These are phyloP conservation scores for Heliamphora pulchella DNA, from an alignment of 179 eudicot species.

Conservation along the genomic window DNA sequence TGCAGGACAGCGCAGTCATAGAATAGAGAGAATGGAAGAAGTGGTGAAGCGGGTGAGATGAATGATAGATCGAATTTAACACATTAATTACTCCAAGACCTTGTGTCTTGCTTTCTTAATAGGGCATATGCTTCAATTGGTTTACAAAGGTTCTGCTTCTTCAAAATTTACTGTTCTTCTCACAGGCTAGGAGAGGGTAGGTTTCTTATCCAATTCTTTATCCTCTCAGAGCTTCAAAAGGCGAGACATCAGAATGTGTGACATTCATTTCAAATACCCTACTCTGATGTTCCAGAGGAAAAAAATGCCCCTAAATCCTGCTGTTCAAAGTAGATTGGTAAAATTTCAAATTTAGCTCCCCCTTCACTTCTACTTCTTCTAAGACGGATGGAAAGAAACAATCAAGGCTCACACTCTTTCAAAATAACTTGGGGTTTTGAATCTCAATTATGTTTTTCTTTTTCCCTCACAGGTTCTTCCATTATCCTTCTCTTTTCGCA, in stretches of 20 bases:
- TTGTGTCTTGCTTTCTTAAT: not conserved
- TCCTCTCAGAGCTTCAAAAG: not conserved
- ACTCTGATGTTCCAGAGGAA: not conserved
- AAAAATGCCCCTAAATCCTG: too few species aligned
- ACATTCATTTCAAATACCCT: not conserved
- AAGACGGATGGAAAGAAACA: too few species aligned
- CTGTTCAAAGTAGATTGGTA: too few species aligned
- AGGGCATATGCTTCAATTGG: not conserved
- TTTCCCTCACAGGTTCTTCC: not conserved
- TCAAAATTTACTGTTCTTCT: not conserved
- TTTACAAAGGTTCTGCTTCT: not conserved
- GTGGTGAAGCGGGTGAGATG: not conserved
- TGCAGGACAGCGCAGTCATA: not conserved
- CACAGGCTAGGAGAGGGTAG: not conserved
- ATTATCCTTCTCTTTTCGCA: not conserved
- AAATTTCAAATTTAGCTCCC: too few species aligned
- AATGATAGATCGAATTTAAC: not conserved
- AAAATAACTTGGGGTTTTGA: too few species aligned
- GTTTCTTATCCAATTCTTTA: not conserved
- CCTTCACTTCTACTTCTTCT: too few species aligned
- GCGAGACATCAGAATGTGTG: not conserved
- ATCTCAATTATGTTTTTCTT: too few species aligned
- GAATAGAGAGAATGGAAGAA: not conserved
- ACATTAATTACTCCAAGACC: not conserved
- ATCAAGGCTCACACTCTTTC: not conserved